A percentile compares a stretch with the other conserved stretches of the same genome.
phyloP scores from a whole-genome alignment of 2,329 filamentous ascomycete species.

The Xylariomycetidae sp. region DNA sequence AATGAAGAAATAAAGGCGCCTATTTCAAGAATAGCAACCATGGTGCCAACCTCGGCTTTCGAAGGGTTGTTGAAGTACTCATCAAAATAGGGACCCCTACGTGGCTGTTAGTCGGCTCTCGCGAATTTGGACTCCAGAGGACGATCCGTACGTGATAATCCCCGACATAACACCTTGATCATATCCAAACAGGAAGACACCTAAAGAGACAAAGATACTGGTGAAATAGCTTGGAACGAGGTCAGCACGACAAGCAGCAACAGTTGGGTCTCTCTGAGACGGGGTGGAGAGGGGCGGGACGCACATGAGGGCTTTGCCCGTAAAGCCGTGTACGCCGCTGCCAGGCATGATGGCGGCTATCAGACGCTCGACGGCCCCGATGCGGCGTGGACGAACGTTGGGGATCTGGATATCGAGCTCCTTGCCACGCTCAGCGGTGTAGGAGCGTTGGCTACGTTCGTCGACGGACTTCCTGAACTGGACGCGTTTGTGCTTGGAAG shows the following conservation, averaged over 20 bases:
- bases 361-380: conserved; percentile 62
- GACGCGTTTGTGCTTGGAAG: conserved; percentile 54
- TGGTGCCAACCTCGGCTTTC: conserved; percentile 83
- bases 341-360: conserved; percentile 83
- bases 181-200: conserved; percentile 85
- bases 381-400: conserved; percentile 53
- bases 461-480: conserved; percentile 55
- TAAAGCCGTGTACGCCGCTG: conserved; percentile 78
- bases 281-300: conserved; percentile 17
- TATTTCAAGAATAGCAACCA: conserved; percentile 94
- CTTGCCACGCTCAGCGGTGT: conserved; percentile 40
- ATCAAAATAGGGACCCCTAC: conserved; percentile 78
- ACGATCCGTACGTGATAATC: conserved; percentile 52
- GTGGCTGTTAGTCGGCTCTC: conserved; percentile 11
- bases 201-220: conserved; percentile 81
- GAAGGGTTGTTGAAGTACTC: conserved; percentile 90
- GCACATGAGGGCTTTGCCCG: conserved; percentile 90
- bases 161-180: conserved; percentile 86
- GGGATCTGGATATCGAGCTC: conserved; percentile 84
- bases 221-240: conserved; percentile 71
- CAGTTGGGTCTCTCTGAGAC: neutral
- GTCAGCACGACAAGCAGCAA: conserved; percentile 8
- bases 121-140: neutral
- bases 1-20: conserved; percentile 89
- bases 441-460: conserved; percentile 30